phyloP scores from a whole-genome alignment of 2,329 filamentous ascomycete genomes.

The Aspergillus oerlinghausenensis region DNA sequence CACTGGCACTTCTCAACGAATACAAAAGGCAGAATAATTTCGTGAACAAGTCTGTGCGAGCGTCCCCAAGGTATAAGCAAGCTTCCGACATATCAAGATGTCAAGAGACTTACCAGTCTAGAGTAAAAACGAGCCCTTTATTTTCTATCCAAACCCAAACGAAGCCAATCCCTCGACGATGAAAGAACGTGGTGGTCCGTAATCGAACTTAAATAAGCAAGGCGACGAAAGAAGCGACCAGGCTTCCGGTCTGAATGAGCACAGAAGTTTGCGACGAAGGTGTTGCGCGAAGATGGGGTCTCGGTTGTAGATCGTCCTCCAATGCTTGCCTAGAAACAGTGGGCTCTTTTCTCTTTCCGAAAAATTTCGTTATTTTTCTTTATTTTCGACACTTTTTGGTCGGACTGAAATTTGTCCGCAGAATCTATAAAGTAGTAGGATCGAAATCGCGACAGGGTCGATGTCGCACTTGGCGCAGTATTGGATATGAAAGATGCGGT shows the following conservation, averaged over 20 bases:
- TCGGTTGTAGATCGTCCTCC: conserved; percentile 1
- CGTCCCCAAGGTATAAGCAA: conserved; percentile 9
- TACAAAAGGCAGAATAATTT: conserved; percentile 16
- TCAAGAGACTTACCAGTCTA: conserved; percentile 31
- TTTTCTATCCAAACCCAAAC: conserved; percentile 25
- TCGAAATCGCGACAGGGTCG: conserved; percentile 6
- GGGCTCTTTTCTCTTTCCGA: neutral
- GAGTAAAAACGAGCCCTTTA: conserved; percentile 16
- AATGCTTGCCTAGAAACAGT: neutral
- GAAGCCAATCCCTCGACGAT: conserved; percentile 22
- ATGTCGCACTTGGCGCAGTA: conserved; percentile 13
- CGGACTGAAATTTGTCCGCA: conserved; percentile 3
- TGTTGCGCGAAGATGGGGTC: conserved; percentile 15
- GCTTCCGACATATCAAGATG: neutral
- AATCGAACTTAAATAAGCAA: conserved; percentile 6
- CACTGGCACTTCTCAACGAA: conserved; percentile 9
- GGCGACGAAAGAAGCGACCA: conserved; percentile 23
- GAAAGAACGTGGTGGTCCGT: conserved; percentile 10
- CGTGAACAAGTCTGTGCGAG: conserved; percentile 27
- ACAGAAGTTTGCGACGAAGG: conserved; percentile 7
- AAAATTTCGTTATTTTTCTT: conserved; percentile 5
- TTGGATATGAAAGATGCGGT: conserved; percentile 13
- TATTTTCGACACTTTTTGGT: conserved; percentile 7
- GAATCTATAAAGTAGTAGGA: conserved; percentile 12
- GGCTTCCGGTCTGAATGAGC: conserved; percentile 21